Evolutionary conservation across 2,329 filamentous ascomycete genomes (phyloP).

Genomic region (Cytospora schulzeri): DNA sequence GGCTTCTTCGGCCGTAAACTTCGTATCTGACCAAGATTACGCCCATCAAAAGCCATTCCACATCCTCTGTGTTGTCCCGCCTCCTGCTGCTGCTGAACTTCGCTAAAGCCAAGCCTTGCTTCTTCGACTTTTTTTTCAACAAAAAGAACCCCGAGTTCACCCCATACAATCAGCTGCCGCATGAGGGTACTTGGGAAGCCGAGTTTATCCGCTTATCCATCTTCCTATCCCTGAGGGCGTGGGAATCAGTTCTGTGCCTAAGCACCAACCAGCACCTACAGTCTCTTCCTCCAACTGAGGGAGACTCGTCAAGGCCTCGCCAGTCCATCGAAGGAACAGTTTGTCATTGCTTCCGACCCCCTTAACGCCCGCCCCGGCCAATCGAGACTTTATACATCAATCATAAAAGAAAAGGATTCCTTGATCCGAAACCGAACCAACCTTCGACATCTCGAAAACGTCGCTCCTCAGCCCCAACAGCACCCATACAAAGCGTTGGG

Average conservation of each 20-base stretch:
- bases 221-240: background rate
- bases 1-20: slow-evolving; percentile 64
- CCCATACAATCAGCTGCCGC: slow-evolving; percentile 89
- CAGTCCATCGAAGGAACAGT: slow-evolving; percentile 87
- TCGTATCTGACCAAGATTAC: slow-evolving; percentile 72
- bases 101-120: slow-evolving; percentile 51
- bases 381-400: slow-evolving; percentile 24
- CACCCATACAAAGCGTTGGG: slow-evolving; percentile 43
- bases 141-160: slow-evolving; percentile 53
- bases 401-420: slow-evolving; percentile 1
- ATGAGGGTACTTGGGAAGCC: slow-evolving; percentile 80
- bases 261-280: slow-evolving; percentile 43
- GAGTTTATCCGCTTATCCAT: background rate
- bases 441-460: slow-evolving; percentile 10
- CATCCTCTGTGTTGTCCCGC: slow-evolving; percentile 67
- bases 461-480: slow-evolving; percentile 30
- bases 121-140: slow-evolving; percentile 53
- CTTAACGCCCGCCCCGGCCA: slow-evolving; percentile 66
- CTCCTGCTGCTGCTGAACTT: slow-evolving; percentile 55
- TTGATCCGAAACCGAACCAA: slow-evolving; percentile 1
- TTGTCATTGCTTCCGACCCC: slow-evolving; percentile 93
- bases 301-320: slow-evolving; percentile 99
- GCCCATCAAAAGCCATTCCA: slow-evolving; percentile 64
- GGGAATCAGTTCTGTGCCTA: background rate
- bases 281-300: slow-evolving; percentile 99